Evolutionary conservation across 257 asterid species (phyloP).

Genomic region (Mitragyna speciosa): DNA sequence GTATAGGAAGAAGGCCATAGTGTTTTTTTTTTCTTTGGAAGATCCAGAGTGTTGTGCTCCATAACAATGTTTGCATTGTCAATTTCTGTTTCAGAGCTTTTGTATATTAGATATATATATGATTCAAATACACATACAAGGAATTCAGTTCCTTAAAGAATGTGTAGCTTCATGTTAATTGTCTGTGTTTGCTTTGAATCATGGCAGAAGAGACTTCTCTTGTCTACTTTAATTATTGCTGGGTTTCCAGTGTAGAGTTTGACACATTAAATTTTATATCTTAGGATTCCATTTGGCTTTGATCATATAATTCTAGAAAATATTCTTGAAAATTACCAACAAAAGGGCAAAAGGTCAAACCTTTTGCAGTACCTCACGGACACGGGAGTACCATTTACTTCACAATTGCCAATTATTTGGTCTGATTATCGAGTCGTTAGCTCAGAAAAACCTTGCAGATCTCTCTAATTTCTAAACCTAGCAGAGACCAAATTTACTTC

Average conservation of each 20-base stretch:
- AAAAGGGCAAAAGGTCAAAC: too few relatives aligned
- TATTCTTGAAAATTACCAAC: background rate
- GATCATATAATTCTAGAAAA: background rate
- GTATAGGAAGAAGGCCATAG: constrained; percentile 6
- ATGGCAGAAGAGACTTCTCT: background rate
- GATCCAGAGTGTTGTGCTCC: constrained; percentile 2
- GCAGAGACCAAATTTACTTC: background rate
- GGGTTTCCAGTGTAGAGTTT: background rate
- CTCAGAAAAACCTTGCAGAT: background rate
- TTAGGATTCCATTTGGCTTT: background rate
- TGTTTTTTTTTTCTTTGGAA: background rate
- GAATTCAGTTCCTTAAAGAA: background rate
- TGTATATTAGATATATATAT: constrained; percentile 13
- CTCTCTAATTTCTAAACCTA: background rate
- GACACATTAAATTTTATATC: background rate
- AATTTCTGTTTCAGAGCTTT: constrained; percentile 8
- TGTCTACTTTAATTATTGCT: background rate
- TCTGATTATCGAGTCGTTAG: background rate
- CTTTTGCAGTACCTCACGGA: background rate
- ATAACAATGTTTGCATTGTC: constrained; percentile 13
- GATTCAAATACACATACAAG: background rate
- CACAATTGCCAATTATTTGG: background rate
- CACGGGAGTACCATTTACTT: background rate
- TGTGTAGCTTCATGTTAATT: background rate
- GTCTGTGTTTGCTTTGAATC: background rate